Evolutionary conservation across 352 stramenopile species (phyloP).

Genomic region (Globisporangium radiosum): DNA sequence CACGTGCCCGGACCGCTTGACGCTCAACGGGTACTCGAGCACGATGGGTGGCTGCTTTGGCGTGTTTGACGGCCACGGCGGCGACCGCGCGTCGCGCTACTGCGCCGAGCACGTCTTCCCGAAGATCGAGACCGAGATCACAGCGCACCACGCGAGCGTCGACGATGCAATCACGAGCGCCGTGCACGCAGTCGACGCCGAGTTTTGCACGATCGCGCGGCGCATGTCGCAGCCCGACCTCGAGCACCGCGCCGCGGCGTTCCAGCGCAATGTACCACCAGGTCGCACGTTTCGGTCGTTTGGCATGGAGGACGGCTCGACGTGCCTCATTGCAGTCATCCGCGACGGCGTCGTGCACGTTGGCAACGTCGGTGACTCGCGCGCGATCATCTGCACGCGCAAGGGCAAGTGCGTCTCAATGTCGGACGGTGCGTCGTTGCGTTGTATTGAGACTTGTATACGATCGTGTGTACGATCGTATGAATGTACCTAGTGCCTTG

Average conservation of each 20-base stretch:
- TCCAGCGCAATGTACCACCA: conserved; percentile 10
- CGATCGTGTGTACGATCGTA: too few species aligned
- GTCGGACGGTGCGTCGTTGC: conserved; percentile 29
- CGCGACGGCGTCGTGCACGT: conserved; percentile 61
- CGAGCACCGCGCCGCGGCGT: conserved; percentile 16
- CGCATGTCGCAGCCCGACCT: conserved; percentile 29
- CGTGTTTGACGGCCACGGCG: conserved; percentile 78
- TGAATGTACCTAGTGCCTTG: too few species aligned
- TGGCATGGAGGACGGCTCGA: conserved; percentile 73
- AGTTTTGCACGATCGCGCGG: conserved; percentile 58
- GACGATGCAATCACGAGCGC: conserved; percentile 51
- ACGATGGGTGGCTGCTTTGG: conserved; percentile 64
- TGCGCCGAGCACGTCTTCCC: conserved; percentile 69
- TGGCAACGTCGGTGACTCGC: conserved; percentile 81
- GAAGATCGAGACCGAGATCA: conserved; percentile 47
- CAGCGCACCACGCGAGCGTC: conserved; percentile 25
- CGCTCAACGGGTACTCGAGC: conserved; percentile 71
- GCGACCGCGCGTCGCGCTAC: conserved; percentile 72
- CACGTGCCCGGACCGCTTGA: conserved; percentile 47
- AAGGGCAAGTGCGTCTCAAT: conserved; percentile 50
- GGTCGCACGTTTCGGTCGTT: conserved; percentile 29
- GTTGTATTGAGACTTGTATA: not conserved
- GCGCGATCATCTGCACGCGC: conserved; percentile 56
- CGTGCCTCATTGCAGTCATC: conserved; percentile 70
- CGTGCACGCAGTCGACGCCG: conserved; percentile 55